phyloP scores from a whole-genome alignment of 225 moss, liverwort and hornwort genomes.

The Ulota crispa region DNA sequence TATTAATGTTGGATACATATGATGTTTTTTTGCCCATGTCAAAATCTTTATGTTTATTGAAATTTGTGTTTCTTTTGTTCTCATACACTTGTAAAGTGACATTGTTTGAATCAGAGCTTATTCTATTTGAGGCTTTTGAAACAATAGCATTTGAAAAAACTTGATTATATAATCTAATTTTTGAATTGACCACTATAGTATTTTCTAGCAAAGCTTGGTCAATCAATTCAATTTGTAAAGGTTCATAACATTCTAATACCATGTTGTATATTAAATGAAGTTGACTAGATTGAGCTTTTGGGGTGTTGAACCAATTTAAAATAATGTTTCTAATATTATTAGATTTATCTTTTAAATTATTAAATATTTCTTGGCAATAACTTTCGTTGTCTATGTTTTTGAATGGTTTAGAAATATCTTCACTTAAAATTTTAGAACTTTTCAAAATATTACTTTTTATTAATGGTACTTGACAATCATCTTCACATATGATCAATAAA shows the following conservation, averaged over 20 bases:
- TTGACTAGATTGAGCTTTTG: background rate
- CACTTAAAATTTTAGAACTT: constrained; percentile 20
- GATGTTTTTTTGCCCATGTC: rapidly evolving
- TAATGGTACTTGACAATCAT: constrained; percentile 12
- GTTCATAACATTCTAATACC: constrained; percentile 20
- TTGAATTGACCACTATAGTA: background rate
- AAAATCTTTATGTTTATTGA: no score
- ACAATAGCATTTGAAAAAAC: rapidly evolving
- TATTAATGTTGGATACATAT: background rate
- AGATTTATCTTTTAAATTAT: background rate
- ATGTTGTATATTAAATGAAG: background rate
- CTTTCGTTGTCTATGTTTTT: background rate
- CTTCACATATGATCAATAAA: constrained; percentile 6
- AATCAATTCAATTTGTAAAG: constrained; percentile 36
- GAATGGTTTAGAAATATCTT: background rate
- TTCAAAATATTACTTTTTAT: constrained; percentile 1
- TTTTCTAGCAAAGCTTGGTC: constrained; percentile 5
- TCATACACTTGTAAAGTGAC: background rate
- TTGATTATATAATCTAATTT: background rate
- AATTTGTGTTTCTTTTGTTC: background rate
- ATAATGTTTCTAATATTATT: rapidly evolving
- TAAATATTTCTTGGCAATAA: background rate
- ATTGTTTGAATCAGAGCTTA: background rate
- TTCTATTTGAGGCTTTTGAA: background rate
- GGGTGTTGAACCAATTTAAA: background rate